Evolutionary conservation across 2,329 filamentous ascomycete species (phyloP).

Genomic region (Bipolaris sorokiniana): DNA sequence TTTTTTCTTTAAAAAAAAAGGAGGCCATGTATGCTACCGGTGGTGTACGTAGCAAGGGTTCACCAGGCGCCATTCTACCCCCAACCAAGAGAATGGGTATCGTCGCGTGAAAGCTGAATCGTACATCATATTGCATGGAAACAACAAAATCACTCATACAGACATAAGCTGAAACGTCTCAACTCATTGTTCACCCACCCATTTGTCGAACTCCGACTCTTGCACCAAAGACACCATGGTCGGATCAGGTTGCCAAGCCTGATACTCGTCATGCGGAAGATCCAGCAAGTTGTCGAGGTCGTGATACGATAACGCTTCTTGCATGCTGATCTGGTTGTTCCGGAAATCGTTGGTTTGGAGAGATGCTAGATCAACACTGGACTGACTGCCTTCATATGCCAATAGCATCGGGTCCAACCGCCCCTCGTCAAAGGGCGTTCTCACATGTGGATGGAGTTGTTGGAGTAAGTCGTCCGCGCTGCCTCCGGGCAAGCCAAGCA

Average conservation of each 20-base stretch:
- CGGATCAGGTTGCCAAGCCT: constrained; percentile 45
- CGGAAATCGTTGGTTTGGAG: constrained; percentile 36
- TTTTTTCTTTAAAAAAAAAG: constrained; percentile 16
- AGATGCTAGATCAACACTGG: constrained; percentile 27
- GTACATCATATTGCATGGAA: constrained; percentile 5
- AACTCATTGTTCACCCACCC: constrained; percentile 48
- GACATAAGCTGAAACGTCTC: constrained; percentile 1
- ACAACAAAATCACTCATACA: constrained; percentile 1
- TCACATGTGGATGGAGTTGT: constrained; percentile 36
- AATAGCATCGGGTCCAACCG: constrained; percentile 53
- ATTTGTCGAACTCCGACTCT: constrained; percentile 55
- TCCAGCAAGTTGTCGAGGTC: constrained; percentile 38
- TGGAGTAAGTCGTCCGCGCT: constrained; percentile 48
- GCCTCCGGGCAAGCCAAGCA: constrained; percentile 50
- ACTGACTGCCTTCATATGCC: constrained; percentile 36
- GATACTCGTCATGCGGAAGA: constrained; percentile 35
- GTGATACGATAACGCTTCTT: constrained; percentile 36
- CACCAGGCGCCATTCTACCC: background rate
- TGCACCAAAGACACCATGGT: constrained; percentile 47
- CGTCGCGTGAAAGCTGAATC: constrained; percentile 2
- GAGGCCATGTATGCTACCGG: constrained; percentile 11
- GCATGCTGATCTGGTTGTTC: constrained; percentile 43
- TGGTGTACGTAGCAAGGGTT: background rate
- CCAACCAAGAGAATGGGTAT: constrained; percentile 5
- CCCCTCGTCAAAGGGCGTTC: constrained; percentile 43